Evolutionary conservation across 768 basidiomycete species (phyloP), one percentile per base, ranked within the genome.

Genomic region (Neoboletus subvelutipes): DNA sequence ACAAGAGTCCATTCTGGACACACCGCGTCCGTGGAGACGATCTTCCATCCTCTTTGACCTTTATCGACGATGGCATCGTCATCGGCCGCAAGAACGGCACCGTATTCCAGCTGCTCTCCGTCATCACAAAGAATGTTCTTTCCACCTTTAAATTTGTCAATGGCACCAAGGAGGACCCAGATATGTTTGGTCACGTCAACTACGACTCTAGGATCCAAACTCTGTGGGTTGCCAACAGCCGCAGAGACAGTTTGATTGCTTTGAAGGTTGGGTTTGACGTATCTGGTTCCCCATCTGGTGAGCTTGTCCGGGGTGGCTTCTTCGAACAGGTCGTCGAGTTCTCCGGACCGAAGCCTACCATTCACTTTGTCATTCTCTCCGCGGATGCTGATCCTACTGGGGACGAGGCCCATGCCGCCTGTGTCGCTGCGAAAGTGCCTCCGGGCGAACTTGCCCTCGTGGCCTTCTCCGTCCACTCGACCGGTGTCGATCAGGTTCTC

Each of bases 251-350:
- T 70, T 78, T 94, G 75, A 83, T 94, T 36, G 92, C 90, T 15
- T 78, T 92, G 67, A 89, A 85, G 71, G 78, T 92, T 55, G 82
- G 82, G 53, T 79, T 89, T 56, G 88, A 91, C 50, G 67, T 73
- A 36, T 77, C 83, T 26, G 78, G 81, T 41, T 81, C 81, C 41
- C 71, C 80, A 17, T 78, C 78, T 26, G 81, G 83, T 18, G 87
- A 89, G 55, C 86, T 91, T 50, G 73, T 77, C 17, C 78, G 82
- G 42, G 78, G 83, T 53, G 83, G 83, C 34, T 86, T 83, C 66
- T 85, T 91, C 39, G 92, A 93, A 55, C 91, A 93, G 71, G 81
- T 90, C 45, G 82, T 87, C 59, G 92, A 94, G 75, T 94, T 94
- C 69, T 77, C 77, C 36, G 90, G 90, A 34, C 88, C 89, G 29